Percentiles rank a stretch among this genome's conserved stretches.
phyloP scores from a whole-genome alignment of 2,329 filamentous ascomycete genomes.

The Xylariaceae sp. region DNA sequence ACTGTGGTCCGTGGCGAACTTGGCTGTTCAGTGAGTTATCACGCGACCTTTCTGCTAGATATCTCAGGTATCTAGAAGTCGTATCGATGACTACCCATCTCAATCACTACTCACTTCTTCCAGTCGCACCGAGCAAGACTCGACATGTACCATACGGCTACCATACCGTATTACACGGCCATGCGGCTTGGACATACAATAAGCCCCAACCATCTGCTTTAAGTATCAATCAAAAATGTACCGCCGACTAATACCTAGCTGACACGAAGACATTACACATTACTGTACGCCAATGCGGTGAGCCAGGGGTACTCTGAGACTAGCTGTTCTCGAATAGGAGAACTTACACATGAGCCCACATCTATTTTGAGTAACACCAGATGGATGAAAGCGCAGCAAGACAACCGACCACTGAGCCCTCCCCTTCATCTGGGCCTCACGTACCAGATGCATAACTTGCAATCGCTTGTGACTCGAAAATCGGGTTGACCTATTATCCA shows the following conservation, averaged over 20 bases:
- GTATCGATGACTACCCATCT: background rate
- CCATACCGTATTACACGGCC: background rate
- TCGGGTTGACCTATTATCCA: background rate
- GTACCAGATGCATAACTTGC: background rate
- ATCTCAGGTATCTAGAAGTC: no score
- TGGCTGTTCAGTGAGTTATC: no score
- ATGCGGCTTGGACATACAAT: constrained; percentile 2
- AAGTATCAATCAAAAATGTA: constrained; percentile 7
- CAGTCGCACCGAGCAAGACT: background rate
- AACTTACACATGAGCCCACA: constrained; percentile 19
- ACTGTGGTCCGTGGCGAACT: no score
- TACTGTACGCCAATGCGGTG: constrained; percentile 22
- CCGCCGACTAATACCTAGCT: constrained; percentile 13
- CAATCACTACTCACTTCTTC: background rate
- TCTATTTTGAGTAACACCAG: constrained; percentile 21
- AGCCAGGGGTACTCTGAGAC: constrained; percentile 11
- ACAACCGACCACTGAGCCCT: background rate
- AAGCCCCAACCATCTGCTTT: constrained; percentile 11
- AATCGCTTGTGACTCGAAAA: background rate
- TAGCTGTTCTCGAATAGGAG: constrained; percentile 26
- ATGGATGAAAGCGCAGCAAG: constrained; percentile 1
- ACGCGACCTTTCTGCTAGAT: no score
- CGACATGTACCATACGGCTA: background rate
- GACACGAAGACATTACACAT: constrained; percentile 13
- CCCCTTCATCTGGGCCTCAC: constrained; percentile 7